Base-by-base conservation (phyloP, 257 asterid genomes). In the Solanum tarapatanum region DNA sequence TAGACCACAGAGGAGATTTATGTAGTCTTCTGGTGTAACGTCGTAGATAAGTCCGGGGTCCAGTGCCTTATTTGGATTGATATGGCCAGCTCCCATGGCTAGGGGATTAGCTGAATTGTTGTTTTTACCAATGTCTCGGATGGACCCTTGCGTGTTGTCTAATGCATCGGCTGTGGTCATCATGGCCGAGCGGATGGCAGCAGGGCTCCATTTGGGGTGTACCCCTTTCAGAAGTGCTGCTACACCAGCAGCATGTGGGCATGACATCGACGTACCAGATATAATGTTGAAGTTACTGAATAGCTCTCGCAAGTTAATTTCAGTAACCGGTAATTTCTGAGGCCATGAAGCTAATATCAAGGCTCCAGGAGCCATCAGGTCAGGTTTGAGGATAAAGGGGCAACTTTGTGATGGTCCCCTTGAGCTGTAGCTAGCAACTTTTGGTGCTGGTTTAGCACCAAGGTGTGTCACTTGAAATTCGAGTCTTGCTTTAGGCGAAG, bases 181-280 rank as follows among this genome's bases (percentile, higher is more conserved):
- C 93, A 95, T 90, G n/a, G 96, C 94, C 7, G 98, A 95, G 70
- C 93, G 91, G 33, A 95, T 92, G 14, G 93, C 93, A 0, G 96
- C 98, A 1, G 96, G 97, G 80, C 93, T 92, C 98, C 96, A 94
- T 6, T 89, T 91, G 3, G 96, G 96, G 76, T 92, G 89, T 1
- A 89, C 92, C 16, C 92, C 92, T 85, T 87, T 92, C 21, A 95
- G 76, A 35, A 95, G 94, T 17, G 97, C 96, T 4, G 92, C 96
- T 5, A 93, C 93, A 5, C 97, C 98, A 0, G 95, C 87, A 2
- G 92, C 92, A 60, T 95, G 98, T 7, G 98, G 98, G 45, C 96
- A 94, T 11, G 98, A 51, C 98, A 95, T 95, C 8, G 98, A 95
- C 2, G 98, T 95, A 0, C 98, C 98, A 0, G 97, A 95, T 75